Percentiles rank a stretch among this genome's conserved stretches.
Conservation (phyloP, 495 filamentous ascomycete genomes). For the Podospora pseudopauciseta region DNA sequence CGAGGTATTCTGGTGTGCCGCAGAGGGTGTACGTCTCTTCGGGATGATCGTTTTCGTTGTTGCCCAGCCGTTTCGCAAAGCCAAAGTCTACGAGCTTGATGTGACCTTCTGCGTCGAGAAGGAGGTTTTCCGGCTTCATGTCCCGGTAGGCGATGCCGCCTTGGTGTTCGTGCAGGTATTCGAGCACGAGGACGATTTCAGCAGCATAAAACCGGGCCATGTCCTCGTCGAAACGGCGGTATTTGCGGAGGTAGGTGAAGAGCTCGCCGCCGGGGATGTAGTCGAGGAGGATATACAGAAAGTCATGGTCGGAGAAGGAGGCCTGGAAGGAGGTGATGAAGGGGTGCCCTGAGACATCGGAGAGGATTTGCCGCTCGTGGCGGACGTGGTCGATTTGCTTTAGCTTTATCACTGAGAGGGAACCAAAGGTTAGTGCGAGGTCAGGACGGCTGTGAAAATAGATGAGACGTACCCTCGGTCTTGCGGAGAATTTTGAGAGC, state of each 20-base stretch:
- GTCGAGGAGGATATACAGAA: slow-evolving; percentile 90
- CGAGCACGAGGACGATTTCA: slow-evolving; percentile 88
- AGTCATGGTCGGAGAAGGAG: slow-evolving; percentile 85
- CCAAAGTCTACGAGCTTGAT: slow-evolving; percentile 98
- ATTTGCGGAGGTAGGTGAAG: slow-evolving; percentile 85
- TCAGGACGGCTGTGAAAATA: not conserved
- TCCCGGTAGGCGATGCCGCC: slow-evolving; percentile 89
- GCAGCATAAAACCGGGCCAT: slow-evolving; percentile 91
- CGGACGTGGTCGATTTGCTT: slow-evolving; percentile 98
- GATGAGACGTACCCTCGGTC: slow-evolving; percentile 47
- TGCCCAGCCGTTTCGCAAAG: slow-evolving; percentile 80
- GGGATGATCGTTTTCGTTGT: slow-evolving; percentile 41
- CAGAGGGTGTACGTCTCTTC: slow-evolving; percentile 95
- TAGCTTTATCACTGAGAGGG: slow-evolving; percentile 67
- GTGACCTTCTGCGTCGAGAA: slow-evolving; percentile 88
- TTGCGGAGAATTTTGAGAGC: slow-evolving; percentile 94
- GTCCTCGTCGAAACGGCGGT: slow-evolving; percentile 78
- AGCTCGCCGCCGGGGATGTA: slow-evolving; percentile 92
- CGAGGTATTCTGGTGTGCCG: slow-evolving; percentile 94
- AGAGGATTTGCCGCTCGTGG: slow-evolving; percentile 84
- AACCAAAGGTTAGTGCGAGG: not conserved
- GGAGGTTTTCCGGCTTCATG: slow-evolving; percentile 93
- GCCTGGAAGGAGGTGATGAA: slow-evolving; percentile 91
- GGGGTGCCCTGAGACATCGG: slow-evolving; percentile 84
- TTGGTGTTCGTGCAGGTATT: slow-evolving; percentile 83